Evolutionary conservation across 1,139 yeast species (phyloP), one percentile per base, ranked within the genome.

Genomic region (Candida sp.): DNA sequence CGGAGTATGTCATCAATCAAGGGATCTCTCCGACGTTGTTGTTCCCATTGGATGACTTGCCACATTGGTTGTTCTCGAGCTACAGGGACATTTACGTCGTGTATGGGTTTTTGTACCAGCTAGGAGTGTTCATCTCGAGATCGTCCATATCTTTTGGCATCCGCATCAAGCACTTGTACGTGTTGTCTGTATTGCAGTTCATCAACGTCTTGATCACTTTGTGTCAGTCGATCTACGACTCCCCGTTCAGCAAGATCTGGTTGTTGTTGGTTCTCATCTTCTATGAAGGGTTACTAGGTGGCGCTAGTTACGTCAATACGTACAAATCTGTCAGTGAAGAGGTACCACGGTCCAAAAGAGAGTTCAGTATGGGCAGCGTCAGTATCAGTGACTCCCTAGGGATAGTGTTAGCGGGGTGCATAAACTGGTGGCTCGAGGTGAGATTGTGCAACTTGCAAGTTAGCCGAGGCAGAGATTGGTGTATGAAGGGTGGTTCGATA

Each of bases 301-400:
- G 99, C 1, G 82, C 89, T 3, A 85, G 94, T 26, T 94, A 94
- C 63, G 96, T 90, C 48, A 93, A 93, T 63, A 92, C 98, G 0
- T 94, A 90, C 62, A 75, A 88, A 75, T 76, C 84, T 12, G 94
- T 92, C 0, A 79, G 89, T 44, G 96, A 91, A 55, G 77, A 82
- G 1, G 78, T 85, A 0, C 71, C 82, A 0, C 65, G 72, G 12
- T 59, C 70, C 0, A 82, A 84, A 52, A 76, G 97, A 49, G 98
- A 94, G 63, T 92, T 93, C 64, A 86, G 96, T 5, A 81, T 94
- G 82, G 98, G 98, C 1, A 84, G 96, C n/a, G 97, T 92, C 0
- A 92, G 97, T 0, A 84, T 93, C 53, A 90, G 97, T 56, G 98
- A 94, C 65, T 88, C 96, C 11, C 84, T 89, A 25, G 98, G 98